A percentile compares a stretch with the other conserved stretches of the same genome.
phyloP scores from a whole-genome alignment of 139 green algal species.

The Deuterostichococcus epilithicus region DNA sequence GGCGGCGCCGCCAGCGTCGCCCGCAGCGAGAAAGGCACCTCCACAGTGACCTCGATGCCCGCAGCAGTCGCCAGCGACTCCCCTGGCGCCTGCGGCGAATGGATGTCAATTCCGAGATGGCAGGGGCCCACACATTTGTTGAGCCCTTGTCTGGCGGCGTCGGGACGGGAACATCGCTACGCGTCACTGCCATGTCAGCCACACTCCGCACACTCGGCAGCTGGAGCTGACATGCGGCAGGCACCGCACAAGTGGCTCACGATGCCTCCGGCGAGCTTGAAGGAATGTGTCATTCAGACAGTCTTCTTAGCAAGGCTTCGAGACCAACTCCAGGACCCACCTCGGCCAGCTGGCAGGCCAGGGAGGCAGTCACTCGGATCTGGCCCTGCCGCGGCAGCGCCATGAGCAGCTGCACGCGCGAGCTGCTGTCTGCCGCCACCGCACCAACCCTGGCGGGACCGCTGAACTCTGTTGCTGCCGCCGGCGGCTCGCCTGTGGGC shows the following conservation, averaged over 20 bases:
- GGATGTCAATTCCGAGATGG: no score
- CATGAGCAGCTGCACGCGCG: constrained; percentile 9
- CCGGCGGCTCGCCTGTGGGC: background rate
- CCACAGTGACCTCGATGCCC: background rate
- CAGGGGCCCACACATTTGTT: no score
- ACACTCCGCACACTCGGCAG: no score
- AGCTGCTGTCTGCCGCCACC: background rate
- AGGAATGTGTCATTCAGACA: no score
- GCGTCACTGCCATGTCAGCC: no score
- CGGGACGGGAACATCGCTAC: no score
- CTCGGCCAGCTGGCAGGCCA: constrained; percentile 3
- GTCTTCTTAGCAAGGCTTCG: no score
- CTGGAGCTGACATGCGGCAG: no score
- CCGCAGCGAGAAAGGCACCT: constrained; percentile 4
- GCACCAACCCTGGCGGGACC: background rate
- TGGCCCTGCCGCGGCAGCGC: constrained; percentile 1
- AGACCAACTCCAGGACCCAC: background rate
- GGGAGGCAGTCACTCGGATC: background rate
- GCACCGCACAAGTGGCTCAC: no score
- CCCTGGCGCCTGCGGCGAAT: background rate
- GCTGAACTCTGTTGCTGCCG: background rate
- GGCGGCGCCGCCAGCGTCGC: background rate
- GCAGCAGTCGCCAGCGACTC: background rate
- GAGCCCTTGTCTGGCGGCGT: no score
- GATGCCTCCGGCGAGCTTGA: no score